Percentiles rank a stretch among this genome's conserved stretches.
Evolutionary conservation across 768 basidiomycete species (phyloP).

Genomic region (Cyclocybe cylindracea): DNA sequence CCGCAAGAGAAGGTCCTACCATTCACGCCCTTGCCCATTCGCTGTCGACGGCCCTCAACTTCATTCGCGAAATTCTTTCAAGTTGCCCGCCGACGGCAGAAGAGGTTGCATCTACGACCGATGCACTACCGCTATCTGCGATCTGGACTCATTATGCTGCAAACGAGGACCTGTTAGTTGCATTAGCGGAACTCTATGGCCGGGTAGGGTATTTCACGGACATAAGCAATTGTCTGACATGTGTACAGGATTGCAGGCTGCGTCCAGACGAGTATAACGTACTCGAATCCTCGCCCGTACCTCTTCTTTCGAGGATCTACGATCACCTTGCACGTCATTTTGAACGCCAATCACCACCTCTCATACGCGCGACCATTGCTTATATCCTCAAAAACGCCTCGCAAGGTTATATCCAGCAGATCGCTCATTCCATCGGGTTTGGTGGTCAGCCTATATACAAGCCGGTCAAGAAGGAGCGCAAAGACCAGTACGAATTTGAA

Average conservation of each 20-base stretch:
- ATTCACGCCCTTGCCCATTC: constrained; percentile 69
- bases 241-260: constrained; percentile 29
- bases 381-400: constrained; percentile 69
- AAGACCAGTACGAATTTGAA: constrained; percentile 32
- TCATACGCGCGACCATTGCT: constrained; percentile 57
- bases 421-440: constrained; percentile 65
- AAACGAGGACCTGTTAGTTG: constrained; percentile 48
- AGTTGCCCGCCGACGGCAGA: constrained; percentile 36
- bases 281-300: constrained; percentile 45
- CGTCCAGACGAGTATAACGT: constrained; percentile 40
- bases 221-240: not conserved
- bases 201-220: constrained; percentile 44
- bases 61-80: constrained; percentile 48
- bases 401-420: constrained; percentile 56
- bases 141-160: constrained; percentile 53
- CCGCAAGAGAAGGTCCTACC: constrained; percentile 49
- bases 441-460: constrained; percentile 30
- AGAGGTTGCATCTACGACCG: constrained; percentile 11
- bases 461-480: constrained; percentile 22
- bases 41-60: constrained; percentile 53
- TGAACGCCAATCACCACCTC: constrained; percentile 48
- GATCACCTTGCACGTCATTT: constrained; percentile 53
- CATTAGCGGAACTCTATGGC: constrained; percentile 59
- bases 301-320: constrained; percentile 65
- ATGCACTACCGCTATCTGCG: constrained; percentile 31